Evolutionary conservation across 345 rosid species (phyloP).

Genomic region (Citrus unshiu): DNA sequence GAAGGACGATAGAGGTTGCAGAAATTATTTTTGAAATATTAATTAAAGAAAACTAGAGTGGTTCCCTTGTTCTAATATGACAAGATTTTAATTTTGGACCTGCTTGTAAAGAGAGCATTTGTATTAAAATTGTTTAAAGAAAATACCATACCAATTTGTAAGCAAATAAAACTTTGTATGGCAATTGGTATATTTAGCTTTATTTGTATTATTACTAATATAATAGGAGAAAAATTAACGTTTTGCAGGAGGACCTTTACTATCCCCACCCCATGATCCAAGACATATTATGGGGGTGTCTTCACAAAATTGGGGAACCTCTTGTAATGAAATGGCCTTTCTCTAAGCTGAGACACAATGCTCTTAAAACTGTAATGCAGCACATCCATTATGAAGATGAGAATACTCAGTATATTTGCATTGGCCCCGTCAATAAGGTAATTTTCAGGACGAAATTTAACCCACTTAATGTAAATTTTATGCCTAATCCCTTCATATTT

Average conservation of each 20-base stretch:
- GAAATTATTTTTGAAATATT: too few species aligned
- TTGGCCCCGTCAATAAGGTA: constrained; percentile 61
- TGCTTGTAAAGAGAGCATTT: too few species aligned
- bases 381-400: constrained; percentile 69
- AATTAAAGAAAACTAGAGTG: too few species aligned
- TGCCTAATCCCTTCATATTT: neutral
- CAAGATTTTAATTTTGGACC: too few species aligned
- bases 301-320: constrained; percentile 47
- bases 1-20: neutral
- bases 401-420: constrained; percentile 42
- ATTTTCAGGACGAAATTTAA: neutral
- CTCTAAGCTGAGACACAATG: constrained; percentile 42
- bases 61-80: too few species aligned
- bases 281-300: constrained; percentile 53
- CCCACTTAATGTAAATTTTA: neutral
- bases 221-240: too few species aligned
- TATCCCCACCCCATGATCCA: constrained; percentile 48
- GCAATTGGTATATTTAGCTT: neutral
- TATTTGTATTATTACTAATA: neutral
- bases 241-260: constrained; percentile 55
- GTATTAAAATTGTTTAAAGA: neutral
- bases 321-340: constrained; percentile 52
- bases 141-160: too few species aligned
- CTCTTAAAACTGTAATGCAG: constrained; percentile 44
- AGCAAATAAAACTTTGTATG: neutral